phyloP scores from a whole-genome alignment of 75 land plant genomes.

The Larix kaempferi region DNA sequence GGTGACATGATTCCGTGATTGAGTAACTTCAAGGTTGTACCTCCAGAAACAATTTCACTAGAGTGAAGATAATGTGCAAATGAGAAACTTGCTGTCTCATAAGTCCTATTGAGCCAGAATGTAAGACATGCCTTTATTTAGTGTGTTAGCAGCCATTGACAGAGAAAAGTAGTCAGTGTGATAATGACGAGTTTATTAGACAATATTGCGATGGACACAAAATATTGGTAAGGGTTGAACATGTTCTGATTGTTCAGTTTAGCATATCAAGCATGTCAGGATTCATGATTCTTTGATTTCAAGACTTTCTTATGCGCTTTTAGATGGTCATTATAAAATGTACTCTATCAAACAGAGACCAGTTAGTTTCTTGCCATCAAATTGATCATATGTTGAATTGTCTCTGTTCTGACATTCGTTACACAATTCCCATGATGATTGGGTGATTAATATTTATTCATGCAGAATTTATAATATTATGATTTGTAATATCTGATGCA shows the following conservation, averaged over 20 bases:
- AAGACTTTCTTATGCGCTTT: neutral
- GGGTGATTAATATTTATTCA: neutral
- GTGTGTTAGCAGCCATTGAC: neutral
- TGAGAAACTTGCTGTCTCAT: too few species aligned
- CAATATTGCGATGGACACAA: neutral
- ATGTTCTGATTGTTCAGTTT: neutral
- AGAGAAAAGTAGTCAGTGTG: neutral
- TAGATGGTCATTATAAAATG: neutral
- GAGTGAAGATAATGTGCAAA: too few species aligned
- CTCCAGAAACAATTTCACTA: too few species aligned
- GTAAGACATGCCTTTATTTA: neutral
- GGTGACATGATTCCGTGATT: too few species aligned
- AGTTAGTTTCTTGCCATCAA: neutral
- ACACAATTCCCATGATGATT: neutral
- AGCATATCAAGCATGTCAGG: neutral
- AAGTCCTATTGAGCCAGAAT: neutral
- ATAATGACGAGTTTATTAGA: neutral
- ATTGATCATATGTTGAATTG: neutral
- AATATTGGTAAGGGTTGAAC: neutral
- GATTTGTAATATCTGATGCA: slow-evolving; percentile 16
- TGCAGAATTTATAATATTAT: neutral
- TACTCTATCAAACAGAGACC: neutral
- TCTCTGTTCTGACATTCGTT: neutral
- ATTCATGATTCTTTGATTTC: neutral
- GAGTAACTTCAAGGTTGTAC: too few species aligned